These are phyloP conservation scores for Cryptosporidium muris DNA, from an alignment of 169 alveolate genomes.

Conservation along the genomic window DNA sequence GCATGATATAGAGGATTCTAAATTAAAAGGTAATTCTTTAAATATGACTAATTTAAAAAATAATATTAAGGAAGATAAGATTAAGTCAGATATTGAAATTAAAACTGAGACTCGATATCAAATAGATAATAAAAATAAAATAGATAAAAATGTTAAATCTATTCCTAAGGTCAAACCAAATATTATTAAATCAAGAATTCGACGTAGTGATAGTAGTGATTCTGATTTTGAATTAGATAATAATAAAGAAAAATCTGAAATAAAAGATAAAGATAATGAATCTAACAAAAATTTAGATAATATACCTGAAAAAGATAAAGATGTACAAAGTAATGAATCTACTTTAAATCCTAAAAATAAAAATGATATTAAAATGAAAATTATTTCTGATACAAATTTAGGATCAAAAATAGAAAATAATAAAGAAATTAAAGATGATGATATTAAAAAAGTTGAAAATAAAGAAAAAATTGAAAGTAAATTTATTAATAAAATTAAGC, in stretches of 20 bases:
- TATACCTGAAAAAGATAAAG: neutral
- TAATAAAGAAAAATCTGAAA: neutral
- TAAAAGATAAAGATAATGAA: neutral
- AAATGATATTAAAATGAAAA: neutral
- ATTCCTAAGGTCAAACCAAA: no score
- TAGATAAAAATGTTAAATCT: no score
- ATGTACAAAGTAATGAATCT: neutral
- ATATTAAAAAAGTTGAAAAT: neutral
- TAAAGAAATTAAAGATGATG: neutral
- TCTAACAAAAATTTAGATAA: neutral
- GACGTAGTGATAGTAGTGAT: no score
- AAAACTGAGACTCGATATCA: neutral
- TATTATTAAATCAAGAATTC: no score
- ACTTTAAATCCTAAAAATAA: neutral
- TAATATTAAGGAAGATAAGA: neutral
- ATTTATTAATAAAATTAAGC: neutral
- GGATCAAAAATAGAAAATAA: conserved; percentile 1
- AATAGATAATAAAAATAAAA: no score
- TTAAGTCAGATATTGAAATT: neutral
- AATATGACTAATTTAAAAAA: neutral
- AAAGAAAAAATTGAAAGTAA: neutral
- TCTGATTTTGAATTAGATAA: neutral
- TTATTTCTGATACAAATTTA: neutral
- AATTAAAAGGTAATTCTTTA: neutral
- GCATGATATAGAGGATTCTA: neutral